phyloP scores from a whole-genome alignment of 2,329 filamentous ascomycete species.

The Calonectria pseudoreteaudii region DNA sequence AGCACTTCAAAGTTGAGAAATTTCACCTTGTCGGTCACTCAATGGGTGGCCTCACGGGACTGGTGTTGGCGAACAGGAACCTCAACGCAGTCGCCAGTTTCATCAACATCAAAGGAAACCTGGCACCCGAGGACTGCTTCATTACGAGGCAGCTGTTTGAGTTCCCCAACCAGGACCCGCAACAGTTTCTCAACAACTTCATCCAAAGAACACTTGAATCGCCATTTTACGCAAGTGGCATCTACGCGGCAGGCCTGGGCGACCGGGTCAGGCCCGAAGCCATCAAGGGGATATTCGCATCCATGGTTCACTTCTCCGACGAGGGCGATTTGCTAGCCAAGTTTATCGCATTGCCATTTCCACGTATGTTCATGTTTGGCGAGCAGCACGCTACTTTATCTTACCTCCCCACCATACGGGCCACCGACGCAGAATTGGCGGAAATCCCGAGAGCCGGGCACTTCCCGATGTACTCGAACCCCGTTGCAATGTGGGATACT shows the following conservation, averaged over 20 bases:
- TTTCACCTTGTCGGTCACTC: conserved; percentile 44
- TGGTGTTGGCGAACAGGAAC: conserved; percentile 31
- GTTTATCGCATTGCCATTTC: conserved; percentile 30
- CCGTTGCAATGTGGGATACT: conserved; percentile 49
- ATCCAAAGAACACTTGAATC: conserved; percentile 13
- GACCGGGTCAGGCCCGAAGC: conserved; percentile 30
- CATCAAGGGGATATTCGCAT: conserved; percentile 37
- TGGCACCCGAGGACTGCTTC: conserved; percentile 43
- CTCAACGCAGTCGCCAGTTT: conserved; percentile 33
- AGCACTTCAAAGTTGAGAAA: conserved; percentile 18
- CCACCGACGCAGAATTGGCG: conserved; percentile 33
- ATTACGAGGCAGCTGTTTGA: conserved; percentile 39
- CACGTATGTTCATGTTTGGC: conserved; percentile 36
- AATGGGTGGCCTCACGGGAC: conserved; percentile 41
- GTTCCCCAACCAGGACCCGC: conserved; percentile 28
- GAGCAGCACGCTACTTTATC: conserved; percentile 27
- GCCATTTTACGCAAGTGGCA: conserved; percentile 16
- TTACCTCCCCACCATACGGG: conserved; percentile 24
- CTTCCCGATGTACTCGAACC: conserved; percentile 44
- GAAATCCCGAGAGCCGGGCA: conserved; percentile 39
- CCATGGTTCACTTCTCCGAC: conserved; percentile 41
- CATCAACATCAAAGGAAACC: conserved; percentile 43
- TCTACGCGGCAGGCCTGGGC: conserved; percentile 31
- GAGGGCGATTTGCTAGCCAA: conserved; percentile 27
- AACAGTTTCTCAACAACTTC: conserved; percentile 6